Evolutionary conservation across 2,329 filamentous ascomycete species (phyloP).

Genomic region (Colletotrichum tofieldiae): DNA sequence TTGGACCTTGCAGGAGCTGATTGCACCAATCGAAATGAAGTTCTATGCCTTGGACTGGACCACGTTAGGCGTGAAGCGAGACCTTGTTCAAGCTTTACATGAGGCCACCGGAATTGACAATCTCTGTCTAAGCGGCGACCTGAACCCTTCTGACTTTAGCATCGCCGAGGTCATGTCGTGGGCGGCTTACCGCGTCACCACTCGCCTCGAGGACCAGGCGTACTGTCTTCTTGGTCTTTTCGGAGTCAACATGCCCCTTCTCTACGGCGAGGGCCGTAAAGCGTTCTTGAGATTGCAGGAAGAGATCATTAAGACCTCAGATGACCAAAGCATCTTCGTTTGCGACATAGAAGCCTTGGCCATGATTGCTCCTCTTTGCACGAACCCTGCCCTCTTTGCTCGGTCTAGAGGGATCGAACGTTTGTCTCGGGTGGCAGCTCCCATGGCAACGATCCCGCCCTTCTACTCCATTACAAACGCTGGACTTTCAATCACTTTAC

Average conservation of each 20-base stretch:
- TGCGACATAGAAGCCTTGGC: conserved; percentile 24
- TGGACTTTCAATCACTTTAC: conserved; percentile 14
- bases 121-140: background rate
- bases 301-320: conserved; percentile 52
- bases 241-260: conserved; percentile 53
- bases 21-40: conserved; percentile 23
- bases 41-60: conserved; percentile 41
- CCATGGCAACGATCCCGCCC: conserved; percentile 7
- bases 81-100: background rate
- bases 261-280: conserved; percentile 54
- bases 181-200: conserved; percentile 52
- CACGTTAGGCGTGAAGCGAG: background rate
- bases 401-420: background rate
- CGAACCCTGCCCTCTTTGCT: background rate
- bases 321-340: conserved; percentile 55
- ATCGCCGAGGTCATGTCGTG: conserved; percentile 54
- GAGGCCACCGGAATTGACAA: background rate
- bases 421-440: background rate
- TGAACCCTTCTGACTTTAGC: conserved; percentile 12
- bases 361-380: conserved; percentile 10
- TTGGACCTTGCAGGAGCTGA: conserved; percentile 44
- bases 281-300: conserved; percentile 55
- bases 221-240: conserved; percentile 56
- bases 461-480: conserved; percentile 18
- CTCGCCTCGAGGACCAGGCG: conserved; percentile 51